Evolutionary conservation across 306 rosid species (phyloP).

Genomic region (Cucumis melo): DNA sequence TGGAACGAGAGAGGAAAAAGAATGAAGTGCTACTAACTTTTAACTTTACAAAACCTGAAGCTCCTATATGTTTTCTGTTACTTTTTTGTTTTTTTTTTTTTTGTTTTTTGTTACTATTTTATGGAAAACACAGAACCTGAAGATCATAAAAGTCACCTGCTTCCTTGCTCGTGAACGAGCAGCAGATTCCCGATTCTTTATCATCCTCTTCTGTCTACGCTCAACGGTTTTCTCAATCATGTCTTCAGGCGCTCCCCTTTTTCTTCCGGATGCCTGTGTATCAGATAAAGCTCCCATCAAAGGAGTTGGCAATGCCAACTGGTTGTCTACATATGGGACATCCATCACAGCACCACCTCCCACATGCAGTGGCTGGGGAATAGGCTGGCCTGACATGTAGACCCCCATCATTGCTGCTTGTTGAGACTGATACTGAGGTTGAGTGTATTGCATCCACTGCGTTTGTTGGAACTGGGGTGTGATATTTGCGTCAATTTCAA

Average conservation of each 20-base stretch:
- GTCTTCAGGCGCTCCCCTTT: constrained; percentile 57
- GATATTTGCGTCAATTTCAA: constrained; percentile 32
- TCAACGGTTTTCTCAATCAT: constrained; percentile 70
- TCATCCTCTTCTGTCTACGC: constrained; percentile 91
- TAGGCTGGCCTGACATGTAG: constrained; percentile 48
- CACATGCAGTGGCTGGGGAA: constrained; percentile 43
- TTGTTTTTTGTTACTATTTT: background rate
- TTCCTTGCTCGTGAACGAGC: constrained; percentile 97
- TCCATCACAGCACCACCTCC: constrained; percentile 55
- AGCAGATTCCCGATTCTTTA: constrained; percentile 94
- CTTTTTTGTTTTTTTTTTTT: no score
- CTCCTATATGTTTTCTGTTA: no score
- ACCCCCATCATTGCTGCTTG: constrained; percentile 60
- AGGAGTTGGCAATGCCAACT: constrained; percentile 47
- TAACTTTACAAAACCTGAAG: background rate
- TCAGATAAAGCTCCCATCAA: constrained; percentile 58
- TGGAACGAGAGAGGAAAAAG: background rate
- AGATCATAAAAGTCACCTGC: constrained; percentile 38
- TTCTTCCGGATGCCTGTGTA: constrained; percentile 43
- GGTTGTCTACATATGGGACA: constrained; percentile 44
- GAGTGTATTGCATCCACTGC: constrained; percentile 70
- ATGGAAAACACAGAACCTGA: background rate
- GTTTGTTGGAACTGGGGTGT: constrained; percentile 44
- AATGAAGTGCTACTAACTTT: background rate
- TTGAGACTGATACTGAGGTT: constrained; percentile 52